Evolutionary conservation across 192 early-diverging fungal species (phyloP), one percentile per base, ranked within the genome.

Genomic region (Coemansia sp.): DNA sequence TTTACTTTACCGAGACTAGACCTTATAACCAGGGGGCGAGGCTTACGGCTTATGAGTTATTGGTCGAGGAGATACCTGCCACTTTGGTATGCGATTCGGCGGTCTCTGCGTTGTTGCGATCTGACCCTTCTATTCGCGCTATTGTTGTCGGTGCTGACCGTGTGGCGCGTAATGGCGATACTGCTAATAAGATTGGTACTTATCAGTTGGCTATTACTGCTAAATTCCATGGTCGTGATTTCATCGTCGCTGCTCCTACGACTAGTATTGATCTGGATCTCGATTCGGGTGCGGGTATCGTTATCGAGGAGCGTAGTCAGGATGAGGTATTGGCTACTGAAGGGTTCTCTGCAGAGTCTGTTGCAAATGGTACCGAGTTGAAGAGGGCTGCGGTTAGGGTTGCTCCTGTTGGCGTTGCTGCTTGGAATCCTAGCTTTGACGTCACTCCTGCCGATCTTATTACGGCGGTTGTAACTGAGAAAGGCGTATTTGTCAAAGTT

Each of bases 381-480:
- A 67, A 77, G 0, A 72, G 79, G 17, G 83, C 85, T n/a, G 86
- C 86, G 1, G 81, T 98, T 11, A 85, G 88, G 49, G 88, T 97
- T 55, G 94, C 95, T 4, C 94, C 96, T 0, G 66, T 85, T n/a
- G 91, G 91, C 0, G 92, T 95, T 66, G 68, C 75, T 23, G 93
- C 95, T n/a, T 99, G 97, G 97, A 97, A 99, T 73, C 95, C 97
- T 13, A 91, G 92, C 50, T 99, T 99, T 78, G 97, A 99, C 64
- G 92, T 97, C 21, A 96, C 95, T 2, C 95, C 96, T 5, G 93
- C 93, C 1, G 53, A 78, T 16, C 83, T 99, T 19, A 94, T 99
- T 69, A 86, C 92, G 11, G 92, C 91, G 0, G 94, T 99, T 69
- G 93, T 95, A 3, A 99, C 96, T 6, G 96, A 99, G 66, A 87